These are phyloP conservation scores for Vaccinium macrocarpon DNA, from an alignment of 148 eudicot species.

Conservation along the genomic window DNA sequence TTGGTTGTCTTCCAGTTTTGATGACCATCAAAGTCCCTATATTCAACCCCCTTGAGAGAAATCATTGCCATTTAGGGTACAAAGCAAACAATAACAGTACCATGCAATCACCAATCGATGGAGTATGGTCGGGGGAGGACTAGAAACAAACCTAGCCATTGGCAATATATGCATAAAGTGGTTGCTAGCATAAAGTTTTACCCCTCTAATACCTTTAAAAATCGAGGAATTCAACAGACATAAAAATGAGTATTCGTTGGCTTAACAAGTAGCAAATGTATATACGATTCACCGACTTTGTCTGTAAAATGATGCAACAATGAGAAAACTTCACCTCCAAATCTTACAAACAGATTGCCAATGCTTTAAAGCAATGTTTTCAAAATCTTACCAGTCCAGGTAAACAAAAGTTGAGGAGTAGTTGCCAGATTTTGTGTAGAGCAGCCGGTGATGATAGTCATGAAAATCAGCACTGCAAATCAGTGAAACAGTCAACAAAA, in stretches of 20 bases:
- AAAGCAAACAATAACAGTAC: neutral
- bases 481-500: neutral
- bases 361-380: neutral
- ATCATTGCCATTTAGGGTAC: neutral
- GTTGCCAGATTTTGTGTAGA: constrained; percentile 89
- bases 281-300: neutral
- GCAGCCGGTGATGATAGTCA: constrained; percentile 90
- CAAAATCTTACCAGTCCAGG: constrained; percentile 75
- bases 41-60: neutral
- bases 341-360: neutral
- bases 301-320: neutral
- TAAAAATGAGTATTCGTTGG: neutral
- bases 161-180: too few species aligned
- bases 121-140: too few species aligned
- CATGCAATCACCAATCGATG: too few species aligned
- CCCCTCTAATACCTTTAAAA: too few species aligned
- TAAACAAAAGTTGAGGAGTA: constrained; percentile 92
- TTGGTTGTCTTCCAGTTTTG: neutral
- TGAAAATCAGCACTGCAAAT: constrained; percentile 83
- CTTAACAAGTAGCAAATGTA: too few species aligned
- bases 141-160: too few species aligned
- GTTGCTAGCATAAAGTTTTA: too few species aligned
- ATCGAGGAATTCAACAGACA: too few species aligned
- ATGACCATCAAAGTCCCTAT: neutral
- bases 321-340: neutral